Conservation (phyloP, 2,329 filamentous ascomycete genomes). For the Chaetomium sp. region DNA sequence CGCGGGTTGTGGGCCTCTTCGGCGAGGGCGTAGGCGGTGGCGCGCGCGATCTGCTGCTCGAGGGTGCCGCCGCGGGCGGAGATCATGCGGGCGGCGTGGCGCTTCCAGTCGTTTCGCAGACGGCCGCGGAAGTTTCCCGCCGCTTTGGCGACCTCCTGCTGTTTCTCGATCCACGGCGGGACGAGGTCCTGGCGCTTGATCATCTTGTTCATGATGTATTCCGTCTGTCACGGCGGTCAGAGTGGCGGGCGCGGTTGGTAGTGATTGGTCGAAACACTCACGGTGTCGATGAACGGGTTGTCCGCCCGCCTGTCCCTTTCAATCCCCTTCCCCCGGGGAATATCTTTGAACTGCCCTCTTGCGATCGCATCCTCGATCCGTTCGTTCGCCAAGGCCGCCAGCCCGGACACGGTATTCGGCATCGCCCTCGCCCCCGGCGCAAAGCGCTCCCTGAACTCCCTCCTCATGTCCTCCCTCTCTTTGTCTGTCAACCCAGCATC, state of each 20-base stretch:
- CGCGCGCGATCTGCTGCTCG: slow-evolving; percentile 70
- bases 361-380: slow-evolving; percentile 90
- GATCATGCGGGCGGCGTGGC: slow-evolving; percentile 79
- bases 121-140: slow-evolving; percentile 70
- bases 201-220: slow-evolving; percentile 98
- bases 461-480: slow-evolving; percentile 71
- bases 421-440: slow-evolving; percentile 69
- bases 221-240: slow-evolving; percentile 54
- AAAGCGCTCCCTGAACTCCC: slow-evolving; percentile 81
- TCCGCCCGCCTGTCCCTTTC: slow-evolving; percentile 79
- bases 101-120: slow-evolving; percentile 80
- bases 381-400: slow-evolving; percentile 85
- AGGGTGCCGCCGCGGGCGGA: slow-evolving; percentile 74
- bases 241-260: background rate
- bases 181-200: slow-evolving; percentile 95
- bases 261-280: slow-evolving; percentile 19
- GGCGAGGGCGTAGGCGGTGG: slow-evolving; percentile 72
- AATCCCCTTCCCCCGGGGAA: slow-evolving; percentile 77
- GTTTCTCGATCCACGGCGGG: slow-evolving; percentile 98
- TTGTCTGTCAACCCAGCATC: slow-evolving; percentile 62
- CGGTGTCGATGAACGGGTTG: slow-evolving; percentile 87
- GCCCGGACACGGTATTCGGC: slow-evolving; percentile 74
- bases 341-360: slow-evolving; percentile 79
- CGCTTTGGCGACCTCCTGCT: slow-evolving; percentile 79
- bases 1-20: slow-evolving; percentile 68